Evolutionary conservation across 345 rosid genomes (phyloP), one percentile per base, ranked within the genome.

Genomic region (Arabidopsis suecica): DNA sequence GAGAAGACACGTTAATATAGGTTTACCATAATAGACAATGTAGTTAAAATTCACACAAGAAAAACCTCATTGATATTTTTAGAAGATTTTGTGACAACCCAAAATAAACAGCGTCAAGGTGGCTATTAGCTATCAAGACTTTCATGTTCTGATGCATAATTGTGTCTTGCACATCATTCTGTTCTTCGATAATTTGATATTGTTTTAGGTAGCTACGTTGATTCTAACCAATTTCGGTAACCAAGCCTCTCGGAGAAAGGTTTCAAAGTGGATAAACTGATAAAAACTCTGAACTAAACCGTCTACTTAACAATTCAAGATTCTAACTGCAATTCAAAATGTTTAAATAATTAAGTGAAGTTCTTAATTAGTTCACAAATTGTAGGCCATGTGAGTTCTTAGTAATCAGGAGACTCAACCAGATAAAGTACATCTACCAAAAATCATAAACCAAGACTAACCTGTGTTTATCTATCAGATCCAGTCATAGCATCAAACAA

Each of bases 401-500:
- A 34, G 61, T 34, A 61, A n/a, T 32, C 12, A 40, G 41, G 49
- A 34, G 25, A 14, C 30, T 55, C 61, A 75, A 75, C 12, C 40
- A 68, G 62, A 11, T 40, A 61, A 8, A 69, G 18, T 48, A 37
- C 30, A 69, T 42, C 7, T 16, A 62, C 36, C 71, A 66, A 56
- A 65, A 73, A 38, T 67, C 58, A 8, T 49, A 18, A 56, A 50
- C 30, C 7, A 66, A 67, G 37, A 66, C 74, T 44, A 60, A 86
- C 98, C 91, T 84, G 83, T 53, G 55, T 72, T 88, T 83, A 91
- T 87, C 91, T 73, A 47, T 81, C 62, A 22, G 93, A 84, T 56
- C 91, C 89, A 28, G 84, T 65, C 74, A 90, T 62, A 37, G 74
- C 81, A 68, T 95, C 97, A 79, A 91, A 84, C 85, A 95, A 76